Conservation (phyloP, 495 filamentous ascomycete species). For the Hypoxylon perforatum region DNA sequence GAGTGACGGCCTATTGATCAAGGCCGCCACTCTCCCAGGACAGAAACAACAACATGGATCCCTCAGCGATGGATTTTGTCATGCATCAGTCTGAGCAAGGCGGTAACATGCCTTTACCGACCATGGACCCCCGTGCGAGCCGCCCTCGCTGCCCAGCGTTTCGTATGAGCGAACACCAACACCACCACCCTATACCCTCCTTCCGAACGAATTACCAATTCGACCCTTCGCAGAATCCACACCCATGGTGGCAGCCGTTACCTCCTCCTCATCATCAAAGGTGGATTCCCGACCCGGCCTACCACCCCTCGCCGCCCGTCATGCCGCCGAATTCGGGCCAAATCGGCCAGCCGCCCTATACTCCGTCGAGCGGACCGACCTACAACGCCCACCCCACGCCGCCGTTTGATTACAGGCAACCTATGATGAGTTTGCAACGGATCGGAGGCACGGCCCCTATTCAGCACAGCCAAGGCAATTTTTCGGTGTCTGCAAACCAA, state of each 20-base stretch:
- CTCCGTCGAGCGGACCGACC: slow-evolving; percentile 2
- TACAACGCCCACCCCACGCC: slow-evolving; percentile 20
- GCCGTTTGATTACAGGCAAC: slow-evolving; percentile 13
- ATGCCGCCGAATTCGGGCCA: slow-evolving; percentile 27
- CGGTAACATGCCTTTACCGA: slow-evolving; percentile 27
- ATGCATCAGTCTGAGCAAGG: slow-evolving; percentile 33
- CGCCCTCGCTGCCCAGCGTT: slow-evolving; percentile 44
- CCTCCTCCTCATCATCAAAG: slow-evolving; percentile 30
- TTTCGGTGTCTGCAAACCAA: background rate
- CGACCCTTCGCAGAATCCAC: slow-evolving; percentile 29
- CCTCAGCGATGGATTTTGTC: slow-evolving; percentile 38
- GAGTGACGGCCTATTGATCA: slow-evolving; percentile 32
- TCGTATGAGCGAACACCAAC: slow-evolving; percentile 33
- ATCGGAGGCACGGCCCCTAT: slow-evolving; percentile 40
- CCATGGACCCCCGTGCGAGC: slow-evolving; percentile 14
- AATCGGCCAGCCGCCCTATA: slow-evolving; percentile 21
- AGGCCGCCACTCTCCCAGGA: slow-evolving; percentile 28
- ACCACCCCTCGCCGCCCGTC: slow-evolving; percentile 11
- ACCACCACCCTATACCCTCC: slow-evolving; percentile 24
- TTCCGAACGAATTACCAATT: slow-evolving; percentile 28
- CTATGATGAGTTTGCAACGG: slow-evolving; percentile 34
- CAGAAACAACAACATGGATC: slow-evolving; percentile 35
- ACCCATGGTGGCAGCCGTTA: slow-evolving; percentile 20
- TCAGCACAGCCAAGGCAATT: slow-evolving; percentile 33
- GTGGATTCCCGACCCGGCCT: slow-evolving; percentile 15